Conservation (phyloP, 2,329 filamentous ascomycete species). For the Neopestalotiopsis clavispora region DNA sequence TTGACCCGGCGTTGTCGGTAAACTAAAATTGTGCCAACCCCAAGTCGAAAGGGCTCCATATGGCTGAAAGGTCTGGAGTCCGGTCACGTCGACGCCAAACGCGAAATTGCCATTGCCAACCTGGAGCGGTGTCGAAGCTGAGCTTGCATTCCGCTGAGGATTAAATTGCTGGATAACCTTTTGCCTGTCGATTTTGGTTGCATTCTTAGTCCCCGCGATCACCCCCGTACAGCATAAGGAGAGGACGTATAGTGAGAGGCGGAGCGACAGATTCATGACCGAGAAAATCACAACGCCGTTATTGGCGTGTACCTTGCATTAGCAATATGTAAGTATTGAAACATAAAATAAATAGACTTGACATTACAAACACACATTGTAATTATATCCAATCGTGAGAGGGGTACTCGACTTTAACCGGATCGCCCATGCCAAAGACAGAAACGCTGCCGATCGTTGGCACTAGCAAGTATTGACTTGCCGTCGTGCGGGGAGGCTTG, state of each 20-base stretch:
- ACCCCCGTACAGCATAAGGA: too few relatives aligned
- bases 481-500: constrained; percentile 28
- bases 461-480: constrained; percentile 11
- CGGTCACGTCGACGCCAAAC: constrained; percentile 52
- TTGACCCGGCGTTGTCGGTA: constrained; percentile 45
- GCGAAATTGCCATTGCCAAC: constrained; percentile 56
- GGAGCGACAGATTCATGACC: constrained; percentile 20
- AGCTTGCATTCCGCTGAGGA: constrained; percentile 51
- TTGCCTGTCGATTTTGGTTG: constrained; percentile 39
- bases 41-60: constrained; percentile 53
- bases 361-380: not conserved
- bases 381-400: constrained; percentile 7
- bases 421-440: constrained; percentile 12
- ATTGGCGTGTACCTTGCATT: not conserved
- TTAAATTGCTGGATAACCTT: constrained; percentile 48
- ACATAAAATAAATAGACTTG: not conserved
- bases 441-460: constrained; percentile 20
- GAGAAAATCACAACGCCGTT: not conserved
- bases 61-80: constrained; percentile 50
- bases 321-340: not conserved
- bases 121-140: constrained; percentile 55
- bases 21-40: constrained; percentile 55
- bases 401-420: constrained; percentile 26
- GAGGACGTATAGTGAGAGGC: too few relatives aligned
- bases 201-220: too few relatives aligned